phyloP scores from a whole-genome alignment of 2,329 filamentous ascomycete species.

The Xylaria sp. region DNA sequence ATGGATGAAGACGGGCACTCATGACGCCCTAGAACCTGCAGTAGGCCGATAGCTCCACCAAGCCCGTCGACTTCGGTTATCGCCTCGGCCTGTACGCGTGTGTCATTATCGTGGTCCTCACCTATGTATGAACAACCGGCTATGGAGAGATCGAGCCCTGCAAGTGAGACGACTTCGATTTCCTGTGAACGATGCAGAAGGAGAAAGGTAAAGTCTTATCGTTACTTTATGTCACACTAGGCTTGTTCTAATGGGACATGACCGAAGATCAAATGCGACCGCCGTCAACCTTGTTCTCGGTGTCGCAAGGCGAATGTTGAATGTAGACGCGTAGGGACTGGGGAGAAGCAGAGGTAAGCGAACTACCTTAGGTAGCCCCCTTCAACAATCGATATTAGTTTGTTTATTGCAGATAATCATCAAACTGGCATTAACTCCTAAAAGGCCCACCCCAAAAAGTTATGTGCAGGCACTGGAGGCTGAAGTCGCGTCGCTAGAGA shows the following conservation, averaged over 20 bases:
- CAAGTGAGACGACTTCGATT: constrained; percentile 23
- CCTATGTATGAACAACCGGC: not conserved
- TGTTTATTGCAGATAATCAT: not conserved
- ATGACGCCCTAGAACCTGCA: not conserved
- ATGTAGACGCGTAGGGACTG: constrained; percentile 26
- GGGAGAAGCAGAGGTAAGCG: constrained; percentile 32
- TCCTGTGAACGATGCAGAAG: constrained; percentile 28
- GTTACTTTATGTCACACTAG: not conserved
- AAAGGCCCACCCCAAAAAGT: constrained; percentile 51
- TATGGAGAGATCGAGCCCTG: constrained; percentile 14
- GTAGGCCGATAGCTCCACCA: constrained; percentile 6
- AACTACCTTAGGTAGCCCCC: too few relatives aligned
- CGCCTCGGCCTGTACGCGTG: not conserved
- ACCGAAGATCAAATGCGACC: constrained; percentile 29
- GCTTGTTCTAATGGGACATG: constrained; percentile 6
- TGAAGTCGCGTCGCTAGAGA: constrained; percentile 52
- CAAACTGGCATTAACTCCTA: constrained; percentile 1
- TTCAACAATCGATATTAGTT: not conserved
- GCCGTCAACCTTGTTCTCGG: constrained; percentile 26
- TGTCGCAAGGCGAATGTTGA: constrained; percentile 24
- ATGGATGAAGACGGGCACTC: not conserved
- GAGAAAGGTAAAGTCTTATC: constrained; percentile 22
- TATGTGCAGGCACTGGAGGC: constrained; percentile 56
- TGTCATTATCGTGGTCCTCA: not conserved
- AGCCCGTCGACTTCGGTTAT: not conserved